phyloP scores from a whole-genome alignment of 495 filamentous ascomycete genomes.

The Podospora fimiseda region DNA sequence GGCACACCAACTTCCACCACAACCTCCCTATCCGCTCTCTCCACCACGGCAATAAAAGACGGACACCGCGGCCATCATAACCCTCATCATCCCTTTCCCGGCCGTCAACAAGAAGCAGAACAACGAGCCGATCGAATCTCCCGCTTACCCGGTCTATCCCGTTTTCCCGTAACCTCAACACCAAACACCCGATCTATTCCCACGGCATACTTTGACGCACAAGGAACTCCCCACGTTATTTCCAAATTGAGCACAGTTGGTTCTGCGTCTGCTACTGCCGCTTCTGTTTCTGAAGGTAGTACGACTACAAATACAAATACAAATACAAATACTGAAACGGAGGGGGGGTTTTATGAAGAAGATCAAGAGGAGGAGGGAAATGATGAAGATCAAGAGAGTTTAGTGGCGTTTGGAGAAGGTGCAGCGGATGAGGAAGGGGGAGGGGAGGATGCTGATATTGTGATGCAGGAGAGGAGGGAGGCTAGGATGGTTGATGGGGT shows the following conservation, averaged over 20 bases:
- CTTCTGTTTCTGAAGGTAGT: constrained; percentile 11
- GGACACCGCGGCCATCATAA: constrained; percentile 67
- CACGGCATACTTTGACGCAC: constrained; percentile 65
- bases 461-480: constrained; percentile 36
- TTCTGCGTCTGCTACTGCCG: constrained; percentile 64
- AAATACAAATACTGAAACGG: constrained; percentile 22
- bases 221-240: constrained; percentile 47
- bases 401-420: constrained; percentile 85
- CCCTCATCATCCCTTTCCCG: constrained; percentile 41
- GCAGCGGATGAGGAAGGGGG: constrained; percentile 42
- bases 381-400: constrained; percentile 47
- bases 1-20: constrained; percentile 88
- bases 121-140: constrained; percentile 93
- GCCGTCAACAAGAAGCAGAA: constrained; percentile 76
- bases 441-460: constrained; percentile 32
- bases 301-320: constrained; percentile 53
- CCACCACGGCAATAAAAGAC: constrained; percentile 90
- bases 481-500: constrained; percentile 43
- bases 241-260: constrained; percentile 80
- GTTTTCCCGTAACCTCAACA: background rate
- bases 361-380: constrained; percentile 40
- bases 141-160: constrained; percentile 66
- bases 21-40: constrained; percentile 77
- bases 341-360: background rate
- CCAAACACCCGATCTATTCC: constrained; percentile 17